These are phyloP conservation scores for Plantago major DNA, from an alignment of 257 asterid genomes.

Conservation along the genomic window DNA sequence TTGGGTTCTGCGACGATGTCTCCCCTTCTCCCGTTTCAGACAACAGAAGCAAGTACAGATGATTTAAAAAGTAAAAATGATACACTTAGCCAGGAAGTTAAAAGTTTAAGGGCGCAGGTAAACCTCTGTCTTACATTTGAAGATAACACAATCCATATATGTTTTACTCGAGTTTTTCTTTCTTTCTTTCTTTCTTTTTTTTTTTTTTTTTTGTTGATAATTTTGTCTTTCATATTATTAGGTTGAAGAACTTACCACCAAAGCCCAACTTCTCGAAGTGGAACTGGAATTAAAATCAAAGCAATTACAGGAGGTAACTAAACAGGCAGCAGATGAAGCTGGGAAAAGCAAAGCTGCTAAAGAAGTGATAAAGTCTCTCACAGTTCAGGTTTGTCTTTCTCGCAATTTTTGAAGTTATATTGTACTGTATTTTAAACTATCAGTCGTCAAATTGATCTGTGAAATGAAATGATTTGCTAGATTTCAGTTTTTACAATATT, in stretches of 20 bases:
- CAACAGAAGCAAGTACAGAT: constrained; percentile 37
- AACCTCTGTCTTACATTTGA: constrained; percentile 2
- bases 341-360: constrained; percentile 68
- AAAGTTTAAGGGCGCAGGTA: constrained; percentile 69
- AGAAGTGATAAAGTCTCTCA: constrained; percentile 66
- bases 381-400: constrained; percentile 55
- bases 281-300: constrained; percentile 57
- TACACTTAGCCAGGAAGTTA: constrained; percentile 49
- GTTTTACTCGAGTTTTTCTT: not conserved
- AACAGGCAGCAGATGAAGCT: constrained; percentile 61
- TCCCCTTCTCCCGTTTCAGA: constrained; percentile 25
- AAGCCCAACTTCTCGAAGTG: constrained; percentile 61
- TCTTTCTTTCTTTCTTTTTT: too few species aligned
- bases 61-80: constrained; percentile 36
- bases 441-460: not conserved
- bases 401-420: not conserved
- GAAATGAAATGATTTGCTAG: not conserved
- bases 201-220: not conserved
- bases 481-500: not conserved
- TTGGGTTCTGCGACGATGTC: constrained; percentile 31
- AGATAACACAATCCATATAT: not conserved
- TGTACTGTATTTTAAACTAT: not conserved
- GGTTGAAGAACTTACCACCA: constrained; percentile 71
- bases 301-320: constrained; percentile 55
- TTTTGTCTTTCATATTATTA: constrained; percentile 21